Conservation (phyloP, 208 protist genomes). For the Phytomonas sp. region DNA sequence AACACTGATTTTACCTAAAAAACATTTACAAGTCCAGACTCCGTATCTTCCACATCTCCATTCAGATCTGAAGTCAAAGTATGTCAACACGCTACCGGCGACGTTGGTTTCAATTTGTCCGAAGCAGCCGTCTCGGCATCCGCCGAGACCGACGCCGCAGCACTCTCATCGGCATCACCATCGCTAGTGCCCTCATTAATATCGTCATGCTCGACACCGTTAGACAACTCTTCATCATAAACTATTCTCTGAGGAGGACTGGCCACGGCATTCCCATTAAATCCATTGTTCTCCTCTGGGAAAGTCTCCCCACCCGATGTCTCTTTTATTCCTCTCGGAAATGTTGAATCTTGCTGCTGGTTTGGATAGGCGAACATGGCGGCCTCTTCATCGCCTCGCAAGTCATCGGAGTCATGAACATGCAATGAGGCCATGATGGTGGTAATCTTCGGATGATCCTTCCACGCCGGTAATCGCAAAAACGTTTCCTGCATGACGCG, state of each 20-base stretch:
- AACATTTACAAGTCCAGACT: not conserved
- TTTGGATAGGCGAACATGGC: not conserved
- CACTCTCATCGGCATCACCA: not conserved
- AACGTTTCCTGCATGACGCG: conserved; percentile 49
- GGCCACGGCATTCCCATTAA: not conserved
- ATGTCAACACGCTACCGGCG: not conserved
- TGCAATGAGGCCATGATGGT: conserved; percentile 28
- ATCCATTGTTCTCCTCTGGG: not conserved
- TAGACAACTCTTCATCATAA: not conserved
- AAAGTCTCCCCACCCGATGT: not conserved
- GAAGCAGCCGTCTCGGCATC: not conserved
- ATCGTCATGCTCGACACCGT: not conserved
- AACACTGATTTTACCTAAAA: not conserved
- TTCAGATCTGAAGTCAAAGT: not conserved
- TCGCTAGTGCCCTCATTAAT: not conserved
- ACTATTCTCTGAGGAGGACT: not conserved
- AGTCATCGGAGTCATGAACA: conserved; percentile 18
- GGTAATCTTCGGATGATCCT: conserved; percentile 34
- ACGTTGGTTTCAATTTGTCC: not conserved
- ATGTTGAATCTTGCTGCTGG: not conserved
- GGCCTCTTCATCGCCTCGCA: not conserved
- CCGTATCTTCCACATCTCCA: conserved; percentile 1
- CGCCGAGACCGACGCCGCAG: not conserved
- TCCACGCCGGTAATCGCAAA: conserved; percentile 23
- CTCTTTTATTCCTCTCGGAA: not conserved